Conservation (phyloP, 1,284 basidiomycete species). For the Retiboletus flavoniger region DNA sequence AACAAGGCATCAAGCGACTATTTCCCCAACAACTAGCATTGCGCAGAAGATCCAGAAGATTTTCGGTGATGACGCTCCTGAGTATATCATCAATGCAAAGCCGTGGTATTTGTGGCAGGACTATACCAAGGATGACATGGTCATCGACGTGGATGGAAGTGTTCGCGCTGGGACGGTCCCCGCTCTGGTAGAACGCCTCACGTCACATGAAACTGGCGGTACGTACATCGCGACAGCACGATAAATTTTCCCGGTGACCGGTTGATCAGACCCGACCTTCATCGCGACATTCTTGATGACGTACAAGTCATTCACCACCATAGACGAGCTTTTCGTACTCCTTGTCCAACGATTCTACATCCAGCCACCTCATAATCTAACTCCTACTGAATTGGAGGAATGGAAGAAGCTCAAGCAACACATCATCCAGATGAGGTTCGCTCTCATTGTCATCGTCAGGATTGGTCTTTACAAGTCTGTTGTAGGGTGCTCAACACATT, state of each 20-base stretch:
- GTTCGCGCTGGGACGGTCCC: constrained; percentile 86
- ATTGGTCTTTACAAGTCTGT: constrained; percentile 4
- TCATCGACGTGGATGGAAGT: constrained; percentile 79
- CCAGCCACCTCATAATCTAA: constrained; percentile 70
- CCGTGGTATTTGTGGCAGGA: constrained; percentile 88
- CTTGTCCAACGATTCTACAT: constrained; percentile 85
- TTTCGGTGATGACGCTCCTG: constrained; percentile 69
- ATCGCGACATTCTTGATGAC: constrained; percentile 95
- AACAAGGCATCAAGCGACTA: constrained; percentile 22
- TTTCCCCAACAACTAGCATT: constrained; percentile 36
- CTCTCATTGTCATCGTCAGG: constrained; percentile 5
- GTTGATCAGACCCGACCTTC: constrained; percentile 68
- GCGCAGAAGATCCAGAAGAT: constrained; percentile 69
- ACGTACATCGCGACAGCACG: constrained; percentile 24
- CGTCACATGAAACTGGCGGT: constrained; percentile 86
- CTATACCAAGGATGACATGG: constrained; percentile 77
- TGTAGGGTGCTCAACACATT: constrained; percentile 79
- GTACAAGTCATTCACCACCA: constrained; percentile 91
- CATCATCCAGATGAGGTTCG: constrained; percentile 83
- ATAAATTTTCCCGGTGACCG: neutral
- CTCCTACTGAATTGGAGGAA: constrained; percentile 63
- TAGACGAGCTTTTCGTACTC: constrained; percentile 84
- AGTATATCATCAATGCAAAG: constrained; percentile 53
- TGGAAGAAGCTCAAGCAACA: constrained; percentile 92
- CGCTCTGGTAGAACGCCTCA: constrained; percentile 86